Evolutionary conservation across 163 green algal genomes (phyloP).

Genomic region (Chloromonas sp.): DNA sequence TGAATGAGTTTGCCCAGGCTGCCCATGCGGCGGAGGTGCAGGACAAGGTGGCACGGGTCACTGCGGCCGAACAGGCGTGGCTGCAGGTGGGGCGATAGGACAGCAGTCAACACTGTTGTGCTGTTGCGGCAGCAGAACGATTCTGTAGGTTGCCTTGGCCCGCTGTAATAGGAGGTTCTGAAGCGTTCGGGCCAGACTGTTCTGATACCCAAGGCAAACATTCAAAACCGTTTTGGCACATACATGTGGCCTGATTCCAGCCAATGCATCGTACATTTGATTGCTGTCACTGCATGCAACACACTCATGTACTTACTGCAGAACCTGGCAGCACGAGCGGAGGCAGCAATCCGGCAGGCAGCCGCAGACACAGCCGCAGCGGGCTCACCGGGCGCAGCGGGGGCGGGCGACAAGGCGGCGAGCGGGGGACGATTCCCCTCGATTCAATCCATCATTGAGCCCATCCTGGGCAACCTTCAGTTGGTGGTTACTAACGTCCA

Average conservation of each 20-base stretch:
- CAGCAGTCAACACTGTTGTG: not conserved
- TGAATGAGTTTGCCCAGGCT: not conserved
- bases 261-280: no score
- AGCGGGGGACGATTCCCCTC: conserved; percentile 9
- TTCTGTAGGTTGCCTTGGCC: no score
- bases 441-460: conserved; percentile 75
- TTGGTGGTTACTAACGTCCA: conserved; percentile 92
- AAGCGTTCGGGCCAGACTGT: no score
- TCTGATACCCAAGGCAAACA: no score
- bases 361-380: not conserved
- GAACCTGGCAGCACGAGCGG: conserved; percentile 16
- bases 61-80: conserved; percentile 49
- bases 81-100: conserved; percentile 28
- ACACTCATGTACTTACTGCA: not conserved
- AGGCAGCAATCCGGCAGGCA: not conserved
- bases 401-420: conserved; percentile 10
- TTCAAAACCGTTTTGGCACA: no score
- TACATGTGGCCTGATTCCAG: no score
- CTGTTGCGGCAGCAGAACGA: no score
- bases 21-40: conserved; percentile 27
- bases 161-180: no score
- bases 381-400: no score
- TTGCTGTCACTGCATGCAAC: no score
- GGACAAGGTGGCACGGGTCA: conserved; percentile 48
- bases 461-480: conserved; percentile 93